Base-by-base conservation (phyloP, 805 yeast genomes). In the Metschnikowia proteae region DNA sequence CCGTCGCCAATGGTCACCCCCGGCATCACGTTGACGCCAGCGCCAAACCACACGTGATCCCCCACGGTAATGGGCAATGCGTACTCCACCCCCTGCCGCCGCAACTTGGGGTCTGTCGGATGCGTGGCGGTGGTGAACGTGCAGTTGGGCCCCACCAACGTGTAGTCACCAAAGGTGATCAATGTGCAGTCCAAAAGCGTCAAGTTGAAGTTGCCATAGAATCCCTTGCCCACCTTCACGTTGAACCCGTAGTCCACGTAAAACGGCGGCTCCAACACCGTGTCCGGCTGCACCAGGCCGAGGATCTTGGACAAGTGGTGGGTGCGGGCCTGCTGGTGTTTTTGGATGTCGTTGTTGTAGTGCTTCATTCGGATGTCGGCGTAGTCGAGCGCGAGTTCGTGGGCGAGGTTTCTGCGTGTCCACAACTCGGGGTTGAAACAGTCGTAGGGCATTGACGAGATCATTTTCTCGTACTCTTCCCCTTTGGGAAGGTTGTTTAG, bases 161-260 rank as follows among this genome's bases (percentile, higher is more conserved):
- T 84, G 46, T 75, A 58, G 55, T 81, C 75, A 6, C 92, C 91
- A 48, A 86, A 74, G 13, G 66, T 75, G 35, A 86, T 80, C 34
- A 81, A 56, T 0, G 84, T 74, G 54, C 83, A 77, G 61, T 86
- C 91, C 37, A 86, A 66, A 43, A 83, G 65, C 0, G 76, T 71
- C 37, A 50, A 32, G 53, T 80, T 80, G 74, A 79, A 81, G 64
- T 86, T 86, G 32, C 78, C 71, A 58, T 81, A 85, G 61, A 82
- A 79, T 28, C 67, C 62, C 49, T 81, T 76, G 1, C 89, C 91
- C 13, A 83, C 54, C 11, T 60, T 62, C 33, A 78, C 67, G 63
- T 85, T 86, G 62, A 70, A 77, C 0, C 91, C 92, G 58, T 83
- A 85, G 61, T 86, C 91, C 37, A 82, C 79, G 51, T 53, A 68